Base-by-base conservation (phyloP, 345 rosid genomes). In the Ceriops decandra region DNA sequence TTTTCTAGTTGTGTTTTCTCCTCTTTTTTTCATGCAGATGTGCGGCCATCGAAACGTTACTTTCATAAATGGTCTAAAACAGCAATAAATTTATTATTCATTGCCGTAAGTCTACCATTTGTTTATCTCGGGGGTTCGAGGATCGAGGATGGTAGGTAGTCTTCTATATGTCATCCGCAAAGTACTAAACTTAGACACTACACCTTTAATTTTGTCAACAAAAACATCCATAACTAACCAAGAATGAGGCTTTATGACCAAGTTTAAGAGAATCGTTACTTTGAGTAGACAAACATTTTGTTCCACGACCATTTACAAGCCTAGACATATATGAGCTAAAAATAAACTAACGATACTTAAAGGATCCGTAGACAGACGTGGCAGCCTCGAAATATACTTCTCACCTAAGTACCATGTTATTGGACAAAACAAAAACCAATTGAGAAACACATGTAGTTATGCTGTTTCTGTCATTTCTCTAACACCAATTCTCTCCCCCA, bases 401-500 rank as follows among this genome's bases (percentile, higher is more conserved):
- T 60, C 81, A 84, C 90, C 90, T 85, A 84, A 79, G 66, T 70
- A 62, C 73, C 64, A 73, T 67, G 76, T 71, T 67, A 62, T 75
- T 51, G 60, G 46, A 76, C 72, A 68, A 57, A 72, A 68, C 58
- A 59, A 57, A 63, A 31, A 63, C 64, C 71, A 53, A 46, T 26
- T 72, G 26, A 71, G 66, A 54, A 66, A 67, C 42, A 63, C 73
- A 81, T 81, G 59, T 85, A 77, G 89, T 80, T 85, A 82, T 72
- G 72, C 59, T 76, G 89, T 85, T 82, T 72, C 82, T 78, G 60
- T 85, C 89, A 82, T 78, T 78, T 80, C 79, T 77, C 84, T 69
- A 77, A 77, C 88, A 74, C 82, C 83, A 75, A 75, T 76, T 72
- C 57, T 69, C 67, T 71, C 68, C 52, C 4, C 26, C 26, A 24